phyloP scores from a whole-genome alignment of 768 basidiomycete genomes.

The Suillus placidus region DNA sequence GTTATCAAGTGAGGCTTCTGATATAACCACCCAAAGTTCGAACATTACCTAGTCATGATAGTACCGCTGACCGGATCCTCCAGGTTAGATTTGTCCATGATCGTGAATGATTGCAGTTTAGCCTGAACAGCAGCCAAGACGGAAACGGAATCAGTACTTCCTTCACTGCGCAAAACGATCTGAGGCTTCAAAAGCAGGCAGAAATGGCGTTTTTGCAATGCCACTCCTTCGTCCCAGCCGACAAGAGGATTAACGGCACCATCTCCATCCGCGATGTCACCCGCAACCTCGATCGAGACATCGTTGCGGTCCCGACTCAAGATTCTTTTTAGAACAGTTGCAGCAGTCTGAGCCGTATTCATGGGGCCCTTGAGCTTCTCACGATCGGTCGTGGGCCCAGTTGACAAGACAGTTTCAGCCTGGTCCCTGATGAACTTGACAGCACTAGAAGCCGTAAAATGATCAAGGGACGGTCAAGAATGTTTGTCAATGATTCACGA shows the following conservation, averaged over 20 bases:
- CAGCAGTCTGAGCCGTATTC: slow-evolving; percentile 65
- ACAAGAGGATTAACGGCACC: slow-evolving; percentile 58
- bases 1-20: slow-evolving; percentile 2
- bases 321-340: slow-evolving; percentile 66
- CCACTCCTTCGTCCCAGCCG: slow-evolving; percentile 75
- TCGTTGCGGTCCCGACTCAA: slow-evolving; percentile 55
- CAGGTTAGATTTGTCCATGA: slow-evolving; percentile 76
- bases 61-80: slow-evolving; percentile 86
- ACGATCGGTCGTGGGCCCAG: slow-evolving; percentile 18
- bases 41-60: slow-evolving; percentile 77
- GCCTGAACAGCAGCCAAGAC: slow-evolving; percentile 80
- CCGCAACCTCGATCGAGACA: slow-evolving; percentile 43
- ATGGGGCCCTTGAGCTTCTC: slow-evolving; percentile 34
- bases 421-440: slow-evolving; percentile 89
- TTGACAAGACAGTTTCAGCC: slow-evolving; percentile 47
- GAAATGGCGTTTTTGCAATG: slow-evolving; percentile 71
- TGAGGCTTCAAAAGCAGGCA: slow-evolving; percentile 92
- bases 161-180: slow-evolving; percentile 68
- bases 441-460: slow-evolving; percentile 47
- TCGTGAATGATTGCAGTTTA: slow-evolving; percentile 73
- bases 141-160: slow-evolving; percentile 50
- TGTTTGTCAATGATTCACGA: slow-evolving; percentile 26
- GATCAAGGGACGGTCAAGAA: slow-evolving; percentile 14
- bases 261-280: slow-evolving; percentile 31
- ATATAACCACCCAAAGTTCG: slow-evolving; percentile 8